A percentile compares a stretch with the other conserved stretches of the same genome.
Conservation (phyloP, 1,284 basidiomycete species). For the Ceratobasidium sp. region DNA sequence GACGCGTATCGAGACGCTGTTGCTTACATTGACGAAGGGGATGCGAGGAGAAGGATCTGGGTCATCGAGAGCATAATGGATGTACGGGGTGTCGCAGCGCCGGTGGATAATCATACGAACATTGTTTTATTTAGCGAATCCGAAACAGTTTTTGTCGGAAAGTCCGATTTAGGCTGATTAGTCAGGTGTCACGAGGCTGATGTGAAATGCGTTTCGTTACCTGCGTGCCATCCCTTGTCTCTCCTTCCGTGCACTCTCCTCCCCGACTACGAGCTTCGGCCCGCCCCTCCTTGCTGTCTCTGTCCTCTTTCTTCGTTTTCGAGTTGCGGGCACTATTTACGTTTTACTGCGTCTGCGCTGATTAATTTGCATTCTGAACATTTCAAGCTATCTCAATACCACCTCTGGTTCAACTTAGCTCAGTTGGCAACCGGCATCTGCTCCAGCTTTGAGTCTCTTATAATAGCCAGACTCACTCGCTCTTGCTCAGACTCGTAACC, state of each 20-base stretch:
- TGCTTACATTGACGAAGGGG: conserved; percentile 62
- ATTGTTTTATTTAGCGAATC: conserved; percentile 23
- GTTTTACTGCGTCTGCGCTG: conserved; percentile 30
- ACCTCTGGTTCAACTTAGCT: not conserved
- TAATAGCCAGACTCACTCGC: not conserved
- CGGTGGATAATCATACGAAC: not conserved
- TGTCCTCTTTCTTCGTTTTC: conserved; percentile 39
- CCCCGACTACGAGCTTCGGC: conserved; percentile 16
- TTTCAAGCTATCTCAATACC: not conserved
- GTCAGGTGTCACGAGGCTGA: conserved; percentile 30
- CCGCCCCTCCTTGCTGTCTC: conserved; percentile 27
- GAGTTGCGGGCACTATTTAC: conserved; percentile 42
- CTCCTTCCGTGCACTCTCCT: conserved; percentile 12
- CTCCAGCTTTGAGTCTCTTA: conserved; percentile 23
- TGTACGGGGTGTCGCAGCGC: not conserved
- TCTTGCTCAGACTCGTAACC: not conserved
- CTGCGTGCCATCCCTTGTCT: conserved; percentile 13
- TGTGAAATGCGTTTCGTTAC: conserved; percentile 40
- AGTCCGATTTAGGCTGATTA: conserved; percentile 12
- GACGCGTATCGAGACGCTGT: conserved; percentile 76
- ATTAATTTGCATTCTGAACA: conserved; percentile 34
- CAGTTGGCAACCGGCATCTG: conserved; percentile 29
- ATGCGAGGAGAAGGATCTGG: conserved; percentile 57
- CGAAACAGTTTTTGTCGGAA: conserved; percentile 25
- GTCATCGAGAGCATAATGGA: not conserved